Conservation (phyloP, 2,329 filamentous ascomycete species). For the Bimuria novae-zelandiae region DNA sequence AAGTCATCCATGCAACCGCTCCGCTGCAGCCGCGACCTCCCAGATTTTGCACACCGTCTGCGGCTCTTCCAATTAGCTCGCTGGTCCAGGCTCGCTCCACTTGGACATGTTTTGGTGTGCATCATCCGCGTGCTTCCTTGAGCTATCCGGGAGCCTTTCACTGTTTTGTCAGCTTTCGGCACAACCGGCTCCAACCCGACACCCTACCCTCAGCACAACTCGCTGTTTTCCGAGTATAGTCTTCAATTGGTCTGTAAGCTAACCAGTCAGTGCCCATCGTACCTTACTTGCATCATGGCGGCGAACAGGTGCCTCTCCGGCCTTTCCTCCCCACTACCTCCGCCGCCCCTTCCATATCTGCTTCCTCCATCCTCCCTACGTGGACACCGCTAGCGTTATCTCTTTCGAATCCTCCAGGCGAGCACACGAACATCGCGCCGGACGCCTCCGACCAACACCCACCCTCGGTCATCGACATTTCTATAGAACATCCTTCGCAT, state of each 20-base stretch:
- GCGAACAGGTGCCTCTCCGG: conserved; percentile 41
- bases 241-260: conserved; percentile 27
- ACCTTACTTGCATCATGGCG: conserved; percentile 41
- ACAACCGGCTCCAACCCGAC: conserved; percentile 25
- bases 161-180: conserved; percentile 35
- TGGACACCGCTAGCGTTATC: conserved; percentile 30
- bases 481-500: conserved; percentile 31
- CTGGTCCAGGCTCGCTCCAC: background rate
- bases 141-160: conserved; percentile 16
- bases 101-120: conserved; percentile 17
- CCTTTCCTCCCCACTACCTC: conserved; percentile 30
- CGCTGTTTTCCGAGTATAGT: conserved; percentile 10
- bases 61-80: conserved; percentile 10
- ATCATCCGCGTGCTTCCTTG: conserved; percentile 31
- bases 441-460: conserved; percentile 28
- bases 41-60: conserved; percentile 7
- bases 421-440: conserved; percentile 29
- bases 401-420: conserved; percentile 17
- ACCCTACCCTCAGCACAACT: conserved; percentile 7
- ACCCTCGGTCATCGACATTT: conserved; percentile 35
- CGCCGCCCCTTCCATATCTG: conserved; percentile 27
- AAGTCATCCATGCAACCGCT: conserved; percentile 26
- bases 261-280: conserved; percentile 42
- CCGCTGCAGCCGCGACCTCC: conserved; percentile 25
- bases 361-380: conserved; percentile 27